Conservation (phyloP, 306 rosid species). For the Corylus americana region DNA sequence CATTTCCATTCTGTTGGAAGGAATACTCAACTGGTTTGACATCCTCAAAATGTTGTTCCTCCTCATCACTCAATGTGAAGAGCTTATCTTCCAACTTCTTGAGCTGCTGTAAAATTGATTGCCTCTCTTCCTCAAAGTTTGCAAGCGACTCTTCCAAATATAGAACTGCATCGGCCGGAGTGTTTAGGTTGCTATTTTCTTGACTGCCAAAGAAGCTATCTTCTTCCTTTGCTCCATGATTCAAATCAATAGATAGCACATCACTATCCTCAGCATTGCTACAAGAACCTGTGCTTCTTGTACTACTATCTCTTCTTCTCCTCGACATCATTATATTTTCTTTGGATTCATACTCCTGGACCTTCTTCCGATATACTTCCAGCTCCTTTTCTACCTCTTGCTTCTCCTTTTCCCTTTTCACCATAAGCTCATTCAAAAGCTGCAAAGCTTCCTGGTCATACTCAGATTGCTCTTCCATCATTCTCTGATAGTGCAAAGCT, state of each 20-base stretch:
- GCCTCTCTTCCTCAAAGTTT: constrained; percentile 87
- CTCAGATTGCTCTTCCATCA: constrained; percentile 99
- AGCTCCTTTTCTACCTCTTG: constrained; percentile 82
- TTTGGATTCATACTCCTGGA: constrained; percentile 72
- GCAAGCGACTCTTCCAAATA: constrained; percentile 77
- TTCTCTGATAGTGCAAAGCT: constrained; percentile 94
- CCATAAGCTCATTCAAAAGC: constrained; percentile 83
- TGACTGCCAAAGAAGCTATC: constrained; percentile 50
- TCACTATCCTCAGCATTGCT: constrained; percentile 89
- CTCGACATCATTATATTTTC: constrained; percentile 57
- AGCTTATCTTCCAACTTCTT: constrained; percentile 87
- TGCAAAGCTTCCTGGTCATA: constrained; percentile 95
- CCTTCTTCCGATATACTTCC: constrained; percentile 64
- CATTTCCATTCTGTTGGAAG: constrained; percentile 64
- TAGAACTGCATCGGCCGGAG: constrained; percentile 69
- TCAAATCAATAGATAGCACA: constrained; percentile 68
- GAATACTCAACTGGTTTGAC: constrained; percentile 37
- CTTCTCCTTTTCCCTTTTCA: constrained; percentile 90
- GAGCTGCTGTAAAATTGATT: constrained; percentile 77
- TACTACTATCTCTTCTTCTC: constrained; percentile 51
- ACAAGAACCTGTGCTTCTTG: constrained; percentile 69
- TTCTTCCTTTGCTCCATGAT: constrained; percentile 67
- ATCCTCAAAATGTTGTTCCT: constrained; percentile 53
- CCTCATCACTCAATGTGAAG: constrained; percentile 61
- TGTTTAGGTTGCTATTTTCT: constrained; percentile 65